Conservation (phyloP, 2,329 filamentous ascomycete species). For the Penicillium expansum region DNA sequence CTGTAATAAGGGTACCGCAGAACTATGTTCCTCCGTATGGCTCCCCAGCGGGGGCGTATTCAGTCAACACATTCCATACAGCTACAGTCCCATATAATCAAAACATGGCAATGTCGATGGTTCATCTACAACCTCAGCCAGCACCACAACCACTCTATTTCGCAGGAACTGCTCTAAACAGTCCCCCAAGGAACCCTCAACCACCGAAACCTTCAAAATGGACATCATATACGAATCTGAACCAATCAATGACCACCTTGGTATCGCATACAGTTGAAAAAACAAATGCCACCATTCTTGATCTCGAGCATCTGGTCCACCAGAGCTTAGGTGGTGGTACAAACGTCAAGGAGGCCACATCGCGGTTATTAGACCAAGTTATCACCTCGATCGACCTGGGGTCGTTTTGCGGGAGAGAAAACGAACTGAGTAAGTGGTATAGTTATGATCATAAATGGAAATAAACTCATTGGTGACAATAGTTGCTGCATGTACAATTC, state of each 20-base stretch:
- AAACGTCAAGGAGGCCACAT: slow-evolving; percentile 56
- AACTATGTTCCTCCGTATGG: not conserved
- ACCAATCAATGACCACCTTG: slow-evolving; percentile 14
- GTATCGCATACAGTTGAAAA: slow-evolving; percentile 20
- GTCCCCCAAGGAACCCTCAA: not conserved
- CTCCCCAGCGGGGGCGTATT: not conserved
- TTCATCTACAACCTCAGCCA: slow-evolving; percentile 2
- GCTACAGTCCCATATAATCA: not conserved
- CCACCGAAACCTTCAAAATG: slow-evolving; percentile 10
- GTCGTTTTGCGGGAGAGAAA: slow-evolving; percentile 48
- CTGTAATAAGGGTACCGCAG: not conserved
- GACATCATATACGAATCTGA: slow-evolving; percentile 9
- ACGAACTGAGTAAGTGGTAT: slow-evolving; percentile 27
- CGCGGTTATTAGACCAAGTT: slow-evolving; percentile 62
- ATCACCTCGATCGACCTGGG: slow-evolving; percentile 72
- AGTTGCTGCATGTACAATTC: slow-evolving; percentile 17
- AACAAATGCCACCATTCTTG: slow-evolving; percentile 19
- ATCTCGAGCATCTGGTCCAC: slow-evolving; percentile 36
- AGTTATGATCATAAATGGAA: not conserved
- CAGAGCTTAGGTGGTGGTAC: slow-evolving; percentile 34
- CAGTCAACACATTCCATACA: slow-evolving; percentile 4
- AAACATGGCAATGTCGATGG: slow-evolving; percentile 2
- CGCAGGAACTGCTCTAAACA: not conserved
- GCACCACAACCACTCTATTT: not conserved
- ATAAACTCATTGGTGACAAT: not conserved